Percentiles rank a stretch among this genome's conserved stretches.
phyloP scores from a whole-genome alignment of 441 rosid genomes.

The Macaranga tanarius region DNA sequence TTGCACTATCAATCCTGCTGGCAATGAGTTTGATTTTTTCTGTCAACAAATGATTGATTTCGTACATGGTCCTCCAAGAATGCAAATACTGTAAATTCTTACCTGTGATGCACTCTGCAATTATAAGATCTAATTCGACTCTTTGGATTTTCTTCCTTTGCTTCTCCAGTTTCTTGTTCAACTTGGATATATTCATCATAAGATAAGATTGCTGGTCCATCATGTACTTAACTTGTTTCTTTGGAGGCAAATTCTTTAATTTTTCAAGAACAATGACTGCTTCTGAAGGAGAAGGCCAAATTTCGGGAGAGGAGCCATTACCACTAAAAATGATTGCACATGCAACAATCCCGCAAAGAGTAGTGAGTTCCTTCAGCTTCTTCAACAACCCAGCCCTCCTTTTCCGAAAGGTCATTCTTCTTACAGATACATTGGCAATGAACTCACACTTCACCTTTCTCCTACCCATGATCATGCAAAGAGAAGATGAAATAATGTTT shows the following conservation, averaged over 20 bases:
- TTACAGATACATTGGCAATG: slow-evolving; percentile 41
- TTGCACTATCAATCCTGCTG: slow-evolving; percentile 4
- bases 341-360: slow-evolving; percentile 58
- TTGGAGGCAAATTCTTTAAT: slow-evolving; percentile 29
- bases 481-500: not conserved
- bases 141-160: slow-evolving; percentile 21
- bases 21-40: slow-evolving; percentile 16
- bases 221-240: slow-evolving; percentile 36
- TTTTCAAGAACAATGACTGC: slow-evolving; percentile 22
- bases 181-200: slow-evolving; percentile 9
- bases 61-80: slow-evolving; percentile 14
- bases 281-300: slow-evolving; percentile 45
- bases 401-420: slow-evolving; percentile 54
- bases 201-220: slow-evolving; percentile 37
- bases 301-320: slow-evolving; percentile 38
- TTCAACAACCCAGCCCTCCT: slow-evolving; percentile 57
- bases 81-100: not conserved
- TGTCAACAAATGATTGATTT: slow-evolving; percentile 4
- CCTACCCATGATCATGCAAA: slow-evolving; percentile 38
- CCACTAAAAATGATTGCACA: slow-evolving; percentile 53
- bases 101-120: slow-evolving; percentile 5
- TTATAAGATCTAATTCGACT: slow-evolving; percentile 21
- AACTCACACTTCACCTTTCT: slow-evolving; percentile 43
- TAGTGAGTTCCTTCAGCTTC: slow-evolving; percentile 55
- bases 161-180: slow-evolving; percentile 20